A percentile compares a stretch with the other conserved stretches of the same genome.
Conservation (phyloP, 2,329 filamentous ascomycete species). For the Tolypocladium capitatum region DNA sequence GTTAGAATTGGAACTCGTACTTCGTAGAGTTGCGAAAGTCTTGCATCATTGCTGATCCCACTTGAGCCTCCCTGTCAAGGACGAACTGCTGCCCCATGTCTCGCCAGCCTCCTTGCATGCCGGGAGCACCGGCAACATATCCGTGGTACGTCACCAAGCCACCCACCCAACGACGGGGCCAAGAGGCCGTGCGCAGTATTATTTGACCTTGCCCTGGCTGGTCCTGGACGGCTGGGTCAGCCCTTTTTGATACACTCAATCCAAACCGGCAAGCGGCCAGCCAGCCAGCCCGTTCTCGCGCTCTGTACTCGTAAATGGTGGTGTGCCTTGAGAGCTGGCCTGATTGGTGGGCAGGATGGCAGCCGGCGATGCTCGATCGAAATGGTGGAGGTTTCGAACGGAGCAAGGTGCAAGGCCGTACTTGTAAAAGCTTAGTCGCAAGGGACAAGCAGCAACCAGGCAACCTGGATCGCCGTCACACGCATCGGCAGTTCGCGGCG, state of each 20-base stretch:
- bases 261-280: background rate
- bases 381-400: background rate
- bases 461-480: background rate
- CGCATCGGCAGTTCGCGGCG: background rate
- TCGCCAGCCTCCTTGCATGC: background rate
- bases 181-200: background rate
- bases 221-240: background rate
- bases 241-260: background rate
- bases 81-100: background rate
- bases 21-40: background rate
- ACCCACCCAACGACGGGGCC: background rate
- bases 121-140: constrained; percentile 1
- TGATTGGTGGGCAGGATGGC: background rate
- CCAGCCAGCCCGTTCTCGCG: background rate
- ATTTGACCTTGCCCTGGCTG: background rate
- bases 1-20: no score
- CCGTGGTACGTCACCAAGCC: background rate
- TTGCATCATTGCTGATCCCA: background rate
- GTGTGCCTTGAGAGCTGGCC: background rate
- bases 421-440: background rate
- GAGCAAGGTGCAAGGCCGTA: background rate
- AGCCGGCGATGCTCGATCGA: background rate
- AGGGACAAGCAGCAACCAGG: background rate
- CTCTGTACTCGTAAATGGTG: background rate
- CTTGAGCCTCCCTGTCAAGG: background rate